These are phyloP conservation scores for Discostella stelligera DNA, from an alignment of 352 stramenopile species.

Conservation along the genomic window DNA sequence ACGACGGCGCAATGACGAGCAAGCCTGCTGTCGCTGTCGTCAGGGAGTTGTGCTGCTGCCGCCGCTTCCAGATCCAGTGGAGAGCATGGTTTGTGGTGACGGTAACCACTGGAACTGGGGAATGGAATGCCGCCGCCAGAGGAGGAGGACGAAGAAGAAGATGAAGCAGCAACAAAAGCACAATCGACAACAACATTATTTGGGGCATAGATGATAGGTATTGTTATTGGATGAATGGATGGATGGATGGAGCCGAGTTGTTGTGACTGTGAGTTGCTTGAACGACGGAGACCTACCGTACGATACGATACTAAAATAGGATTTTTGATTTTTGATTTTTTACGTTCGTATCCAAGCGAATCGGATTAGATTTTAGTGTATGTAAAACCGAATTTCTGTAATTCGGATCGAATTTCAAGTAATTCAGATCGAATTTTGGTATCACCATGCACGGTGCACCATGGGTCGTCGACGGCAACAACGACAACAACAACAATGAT, in stretches of 20 bases:
- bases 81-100: no score
- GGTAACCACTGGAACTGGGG: no score
- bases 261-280: no score
- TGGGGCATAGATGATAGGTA: neutral
- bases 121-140: neutral
- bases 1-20: neutral
- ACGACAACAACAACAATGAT: slow-evolving; percentile 6
- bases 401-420: no score
- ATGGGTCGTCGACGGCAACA: neutral
- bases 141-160: neutral
- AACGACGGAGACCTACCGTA: no score
- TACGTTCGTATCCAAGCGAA: no score
- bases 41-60: neutral
- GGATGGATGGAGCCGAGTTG: slow-evolving; percentile 2
- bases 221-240: neutral
- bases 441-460: neutral
- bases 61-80: no score
- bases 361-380: no score
- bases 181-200: neutral
- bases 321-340: no score
- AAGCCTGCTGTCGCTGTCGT: neutral
- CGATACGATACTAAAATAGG: no score
- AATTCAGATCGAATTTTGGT: no score
- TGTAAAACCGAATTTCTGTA: no score
- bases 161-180: neutral